Evolutionary conservation across 192 early-diverging fungal genomes (phyloP), one percentile per base, ranked within the genome.

Genomic region (Paraglomus occultum): DNA sequence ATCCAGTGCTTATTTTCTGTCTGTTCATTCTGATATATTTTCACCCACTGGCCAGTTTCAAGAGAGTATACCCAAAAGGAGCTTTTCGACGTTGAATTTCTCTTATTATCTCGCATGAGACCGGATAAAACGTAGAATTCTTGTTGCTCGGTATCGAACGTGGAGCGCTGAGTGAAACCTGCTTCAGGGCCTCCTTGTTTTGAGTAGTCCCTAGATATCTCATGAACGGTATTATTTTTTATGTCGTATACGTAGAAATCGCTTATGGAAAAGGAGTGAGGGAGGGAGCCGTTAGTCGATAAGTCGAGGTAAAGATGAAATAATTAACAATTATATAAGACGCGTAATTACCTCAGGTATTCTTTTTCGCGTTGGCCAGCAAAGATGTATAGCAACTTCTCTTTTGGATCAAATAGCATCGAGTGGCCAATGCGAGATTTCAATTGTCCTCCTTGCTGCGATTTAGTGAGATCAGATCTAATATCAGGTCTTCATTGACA

Each of bases 381-480:
- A 65, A 97, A 87, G 47, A 98, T 91, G 73, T 92, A 94, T 5
- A 97, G 81, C 15, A 66, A 66, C 39, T 49, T 51, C 18, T 66
- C 64, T 40, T 52, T 39, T 12, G n/a, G 64, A 66, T 96, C 92
- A 6, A 95, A 83, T 3, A 93, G 76, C 95, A 96, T 94, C 0
- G 92, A 90, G 73, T 95, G 95, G 57, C 92, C 94, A 65, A 95
- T 89, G 44, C 95, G 87, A 42, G 88, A 88, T 71, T 92, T 94
- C 31, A 97, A 77, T 47, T 90, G 86, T 64, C 76, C 73, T 45
- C 70, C 66, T 62, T 83, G 79, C 45, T 23, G 20, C 31, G n/a
- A 12, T 48, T 11, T 5, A n/a, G 39, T 57, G 20, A n/a, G 31
- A 2, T 59, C 63, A 39, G 67, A 11, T 5, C 52, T 52, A 39